Evolutionary conservation across 768 basidiomycete species (phyloP).

Genomic region (Udeniomyces megalosporus): DNA sequence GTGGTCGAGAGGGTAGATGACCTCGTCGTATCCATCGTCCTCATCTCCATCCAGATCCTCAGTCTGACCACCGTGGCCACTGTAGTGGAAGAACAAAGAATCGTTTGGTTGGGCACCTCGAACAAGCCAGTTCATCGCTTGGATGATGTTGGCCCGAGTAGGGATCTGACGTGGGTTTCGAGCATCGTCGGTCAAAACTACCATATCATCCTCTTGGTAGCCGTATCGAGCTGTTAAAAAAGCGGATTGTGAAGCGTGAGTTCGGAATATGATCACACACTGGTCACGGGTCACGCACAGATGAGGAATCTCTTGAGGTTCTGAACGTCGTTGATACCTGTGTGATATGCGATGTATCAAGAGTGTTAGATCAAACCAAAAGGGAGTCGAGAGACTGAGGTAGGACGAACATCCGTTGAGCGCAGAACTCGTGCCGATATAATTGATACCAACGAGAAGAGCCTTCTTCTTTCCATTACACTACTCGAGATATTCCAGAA

Average conservation of each 20-base stretch:
- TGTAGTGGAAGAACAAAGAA: slow-evolving; percentile 42
- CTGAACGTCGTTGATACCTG: slow-evolving; percentile 67
- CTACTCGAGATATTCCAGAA: neutral
- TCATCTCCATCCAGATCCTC: slow-evolving; percentile 48
- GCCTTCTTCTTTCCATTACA: slow-evolving; percentile 80
- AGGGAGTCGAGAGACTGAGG: no score
- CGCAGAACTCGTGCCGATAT: neutral
- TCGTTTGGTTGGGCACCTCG: slow-evolving; percentile 47
- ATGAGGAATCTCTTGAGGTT: slow-evolving; percentile 68
- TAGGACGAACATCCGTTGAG: neutral
- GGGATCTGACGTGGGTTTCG: slow-evolving; percentile 47
- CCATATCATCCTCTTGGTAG: slow-evolving; percentile 65
- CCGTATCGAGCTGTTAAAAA: slow-evolving; percentile 46
- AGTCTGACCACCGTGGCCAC: slow-evolving; percentile 86
- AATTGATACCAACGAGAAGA: slow-evolving; percentile 45
- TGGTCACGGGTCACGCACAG: no score
- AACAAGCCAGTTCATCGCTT: slow-evolving; percentile 88
- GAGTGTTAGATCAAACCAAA: no score
- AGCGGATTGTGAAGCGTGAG: neutral
- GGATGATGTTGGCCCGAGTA: slow-evolving; percentile 66
- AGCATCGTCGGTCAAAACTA: slow-evolving; percentile 66
- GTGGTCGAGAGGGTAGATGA: slow-evolving; percentile 70
- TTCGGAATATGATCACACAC: slow-evolving; percentile 12
- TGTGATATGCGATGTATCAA: no score
- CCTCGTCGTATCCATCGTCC: slow-evolving; percentile 68